Percentiles rank a stretch among this genome's conserved stretches.
Evolutionary conservation across 495 filamentous ascomycete genomes (phyloP).

Genomic region (Penicillium malachiteum): DNA sequence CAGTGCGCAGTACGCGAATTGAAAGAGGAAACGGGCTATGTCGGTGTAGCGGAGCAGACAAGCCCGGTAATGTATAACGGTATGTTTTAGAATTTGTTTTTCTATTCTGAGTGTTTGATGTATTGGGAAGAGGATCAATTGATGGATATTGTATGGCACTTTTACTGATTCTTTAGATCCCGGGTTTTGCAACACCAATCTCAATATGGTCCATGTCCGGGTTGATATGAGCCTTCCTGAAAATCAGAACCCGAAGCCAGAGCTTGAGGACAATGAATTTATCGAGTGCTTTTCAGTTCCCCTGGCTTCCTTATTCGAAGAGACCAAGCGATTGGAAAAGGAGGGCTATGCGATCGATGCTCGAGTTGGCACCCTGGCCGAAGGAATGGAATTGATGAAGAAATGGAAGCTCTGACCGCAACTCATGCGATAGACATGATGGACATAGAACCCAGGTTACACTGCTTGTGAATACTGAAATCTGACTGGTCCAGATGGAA

Average conservation of each 20-base stretch:
- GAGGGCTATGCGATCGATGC: constrained; percentile 85
- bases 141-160: background rate
- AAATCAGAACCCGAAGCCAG: constrained; percentile 66
- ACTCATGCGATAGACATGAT: background rate
- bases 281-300: constrained; percentile 80
- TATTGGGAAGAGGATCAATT: background rate
- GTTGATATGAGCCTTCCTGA: constrained; percentile 70
- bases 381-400: constrained; percentile 79
- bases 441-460: background rate
- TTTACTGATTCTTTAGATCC: constrained; percentile 41
- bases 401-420: constrained; percentile 40
- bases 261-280: constrained; percentile 85
- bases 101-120: no score
- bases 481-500: background rate
- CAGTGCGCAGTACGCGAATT: constrained; percentile 83
- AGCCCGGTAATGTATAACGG: constrained; percentile 32
- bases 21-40: constrained; percentile 91
- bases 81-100: constrained; percentile 2
- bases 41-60: constrained; percentile 58
- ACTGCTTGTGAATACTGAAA: background rate
- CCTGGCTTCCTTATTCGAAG: constrained; percentile 61
- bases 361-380: constrained; percentile 77
- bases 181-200: constrained; percentile 86
- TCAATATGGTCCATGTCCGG: constrained; percentile 75
- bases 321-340: constrained; percentile 64